A percentile compares a stretch with the other conserved stretches of the same genome.
phyloP scores from a whole-genome alignment of 2,329 filamentous ascomycete species.

The Penicillium paneum region DNA sequence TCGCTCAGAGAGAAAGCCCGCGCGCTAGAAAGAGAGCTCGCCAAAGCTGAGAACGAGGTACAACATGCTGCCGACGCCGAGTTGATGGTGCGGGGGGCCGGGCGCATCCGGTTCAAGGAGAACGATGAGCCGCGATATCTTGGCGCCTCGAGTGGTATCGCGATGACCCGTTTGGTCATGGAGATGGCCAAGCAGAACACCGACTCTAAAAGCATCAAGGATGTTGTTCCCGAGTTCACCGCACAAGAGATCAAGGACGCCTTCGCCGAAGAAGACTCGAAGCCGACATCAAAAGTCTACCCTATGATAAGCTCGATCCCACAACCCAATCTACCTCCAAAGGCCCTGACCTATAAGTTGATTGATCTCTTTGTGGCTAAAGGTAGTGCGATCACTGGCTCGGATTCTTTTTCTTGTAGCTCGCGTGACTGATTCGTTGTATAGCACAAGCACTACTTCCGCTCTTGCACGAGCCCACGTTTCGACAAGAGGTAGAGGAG shows the following conservation, averaged over 20 bases:
- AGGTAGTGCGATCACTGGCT: constrained; percentile 49
- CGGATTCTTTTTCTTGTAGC: background rate
- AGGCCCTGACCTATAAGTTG: constrained; percentile 70
- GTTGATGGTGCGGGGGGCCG: constrained; percentile 81
- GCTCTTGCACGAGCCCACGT: constrained; percentile 76
- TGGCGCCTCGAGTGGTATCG: constrained; percentile 90
- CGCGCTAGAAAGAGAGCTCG: constrained; percentile 75
- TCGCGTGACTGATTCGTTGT: constrained; percentile 20
- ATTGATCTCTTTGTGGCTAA: constrained; percentile 83
- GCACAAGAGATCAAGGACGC: constrained; percentile 66
- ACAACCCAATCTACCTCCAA: constrained; percentile 70
- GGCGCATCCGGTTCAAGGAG: constrained; percentile 78
- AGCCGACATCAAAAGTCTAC: constrained; percentile 75
- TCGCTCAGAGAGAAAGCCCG: constrained; percentile 84
- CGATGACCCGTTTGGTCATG: constrained; percentile 92
- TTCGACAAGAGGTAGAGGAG: constrained; percentile 71
- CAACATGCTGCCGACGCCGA: constrained; percentile 69
- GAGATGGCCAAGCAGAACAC: constrained; percentile 93
- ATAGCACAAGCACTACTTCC: constrained; percentile 85
- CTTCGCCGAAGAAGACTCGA: constrained; percentile 61
- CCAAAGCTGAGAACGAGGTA: constrained; percentile 73
- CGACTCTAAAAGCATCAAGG: constrained; percentile 83
- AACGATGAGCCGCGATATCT: constrained; percentile 87
- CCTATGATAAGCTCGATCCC: constrained; percentile 84
- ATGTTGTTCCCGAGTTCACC: constrained; percentile 77